Evolutionary conservation across 805 yeast species (phyloP).

Genomic region (Ogataea thermomethanolica): DNA sequence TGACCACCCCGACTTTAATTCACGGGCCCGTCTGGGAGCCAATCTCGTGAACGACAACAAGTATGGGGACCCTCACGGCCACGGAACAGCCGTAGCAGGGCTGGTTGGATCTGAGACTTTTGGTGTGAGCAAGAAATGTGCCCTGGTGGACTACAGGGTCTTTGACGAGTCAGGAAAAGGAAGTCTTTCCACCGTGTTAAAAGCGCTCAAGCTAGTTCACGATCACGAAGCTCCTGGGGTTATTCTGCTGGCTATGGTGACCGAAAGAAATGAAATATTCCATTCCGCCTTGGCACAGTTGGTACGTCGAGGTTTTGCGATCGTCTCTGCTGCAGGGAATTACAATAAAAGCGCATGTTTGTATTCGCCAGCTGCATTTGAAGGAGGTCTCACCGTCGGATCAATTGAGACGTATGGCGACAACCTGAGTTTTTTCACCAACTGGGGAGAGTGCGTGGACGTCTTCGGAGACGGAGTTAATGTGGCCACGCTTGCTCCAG

Average conservation of each 20-base stretch:
- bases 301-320: slow-evolving; percentile 39
- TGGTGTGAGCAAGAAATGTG: slow-evolving; percentile 50
- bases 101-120: slow-evolving; percentile 46
- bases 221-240: slow-evolving; percentile 33
- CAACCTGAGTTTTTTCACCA: slow-evolving; percentile 36
- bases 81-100: slow-evolving; percentile 59
- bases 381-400: slow-evolving; percentile 39
- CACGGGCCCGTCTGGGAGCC: slow-evolving; percentile 39
- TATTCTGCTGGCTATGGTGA: slow-evolving; percentile 37
- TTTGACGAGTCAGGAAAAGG: slow-evolving; percentile 38
- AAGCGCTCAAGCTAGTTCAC: slow-evolving; percentile 30
- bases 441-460: slow-evolving; percentile 54
- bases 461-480: slow-evolving; percentile 48
- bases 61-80: slow-evolving; percentile 40
- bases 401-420: slow-evolving; percentile 36
- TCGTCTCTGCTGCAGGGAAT: slow-evolving; percentile 52
- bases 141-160: slow-evolving; percentile 42
- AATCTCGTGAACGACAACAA: slow-evolving; percentile 37
- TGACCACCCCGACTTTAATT: slow-evolving; percentile 42
- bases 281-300: slow-evolving; percentile 45
- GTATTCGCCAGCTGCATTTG: slow-evolving; percentile 45
- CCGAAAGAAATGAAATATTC: slow-evolving; percentile 37
- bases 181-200: slow-evolving; percentile 32
- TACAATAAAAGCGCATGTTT: slow-evolving; percentile 41
- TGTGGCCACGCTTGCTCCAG: slow-evolving; percentile 39